These are phyloP conservation scores for Trichophyton equinum DNA, from an alignment of 2,329 filamentous ascomycete genomes.

Conservation along the genomic window DNA sequence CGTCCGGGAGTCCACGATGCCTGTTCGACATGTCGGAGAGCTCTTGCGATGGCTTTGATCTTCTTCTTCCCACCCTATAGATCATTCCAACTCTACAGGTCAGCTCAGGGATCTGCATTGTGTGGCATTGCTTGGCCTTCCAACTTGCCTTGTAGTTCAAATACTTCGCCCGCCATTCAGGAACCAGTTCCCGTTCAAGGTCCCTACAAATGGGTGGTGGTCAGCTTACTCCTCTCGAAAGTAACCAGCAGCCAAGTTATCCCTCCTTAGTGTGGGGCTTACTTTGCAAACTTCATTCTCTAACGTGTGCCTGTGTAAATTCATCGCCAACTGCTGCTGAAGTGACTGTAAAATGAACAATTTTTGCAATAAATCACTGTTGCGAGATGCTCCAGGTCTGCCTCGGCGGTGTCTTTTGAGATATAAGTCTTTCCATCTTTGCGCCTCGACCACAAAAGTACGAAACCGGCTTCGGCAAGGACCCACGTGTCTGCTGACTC, in stretches of 20 bases:
- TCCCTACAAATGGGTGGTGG: constrained; percentile 41
- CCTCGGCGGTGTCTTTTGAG: not conserved
- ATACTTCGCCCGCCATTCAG: constrained; percentile 91
- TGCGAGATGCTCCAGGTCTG: not conserved
- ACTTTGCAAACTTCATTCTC: constrained; percentile 52
- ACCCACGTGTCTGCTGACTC: not conserved
- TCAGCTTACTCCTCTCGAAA: not conserved
- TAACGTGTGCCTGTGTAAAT: not conserved
- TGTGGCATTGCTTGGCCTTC: not conserved
- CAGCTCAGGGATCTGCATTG: constrained; percentile 2
- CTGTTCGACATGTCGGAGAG: constrained; percentile 50
- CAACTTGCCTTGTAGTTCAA: constrained; percentile 69
- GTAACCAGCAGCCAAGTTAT: constrained; percentile 8
- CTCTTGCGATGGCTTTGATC: constrained; percentile 67
- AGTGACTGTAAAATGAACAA: not conserved
- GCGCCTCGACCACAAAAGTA: not conserved
- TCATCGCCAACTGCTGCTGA: not conserved
- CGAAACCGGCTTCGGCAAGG: not conserved
- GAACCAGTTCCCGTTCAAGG: constrained; percentile 75
- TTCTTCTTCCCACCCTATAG: constrained; percentile 68
- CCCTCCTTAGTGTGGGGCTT: constrained; percentile 15
- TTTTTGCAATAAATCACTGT: not conserved
- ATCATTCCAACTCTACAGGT: not conserved
- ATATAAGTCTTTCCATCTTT: not conserved
- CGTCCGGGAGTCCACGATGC: constrained; percentile 40